Percentiles rank a stretch among this genome's conserved stretches.
phyloP scores from a whole-genome alignment of 2,329 filamentous ascomycete genomes.

The Hypoxylon sp. region DNA sequence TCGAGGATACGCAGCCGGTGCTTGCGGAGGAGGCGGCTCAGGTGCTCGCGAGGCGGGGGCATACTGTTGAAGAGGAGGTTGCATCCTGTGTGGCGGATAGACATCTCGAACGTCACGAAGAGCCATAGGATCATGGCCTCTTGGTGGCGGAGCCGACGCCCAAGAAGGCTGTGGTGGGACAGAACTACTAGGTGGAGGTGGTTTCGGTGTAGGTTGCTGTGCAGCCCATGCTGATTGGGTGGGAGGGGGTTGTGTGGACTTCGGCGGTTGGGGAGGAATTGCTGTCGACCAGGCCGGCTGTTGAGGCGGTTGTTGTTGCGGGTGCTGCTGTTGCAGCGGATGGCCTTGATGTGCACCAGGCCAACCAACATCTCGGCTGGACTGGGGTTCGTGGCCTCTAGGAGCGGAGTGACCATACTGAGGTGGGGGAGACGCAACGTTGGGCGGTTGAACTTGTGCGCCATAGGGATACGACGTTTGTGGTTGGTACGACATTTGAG shows the following conservation, averaged over 20 bases:
- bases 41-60: slow-evolving; percentile 59
- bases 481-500: slow-evolving; percentile 60
- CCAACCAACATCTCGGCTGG: slow-evolving; percentile 58
- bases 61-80: slow-evolving; percentile 55
- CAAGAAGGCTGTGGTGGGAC: slow-evolving; percentile 56
- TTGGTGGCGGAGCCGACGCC: slow-evolving; percentile 52
- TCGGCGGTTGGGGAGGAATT: slow-evolving; percentile 55
- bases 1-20: slow-evolving; percentile 58
- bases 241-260: slow-evolving; percentile 55
- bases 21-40: slow-evolving; percentile 60
- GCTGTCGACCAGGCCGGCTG: slow-evolving; percentile 58
- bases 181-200: slow-evolving; percentile 54
- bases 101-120: slow-evolving; percentile 51
- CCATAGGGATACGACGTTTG: slow-evolving; percentile 63
- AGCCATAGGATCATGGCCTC: slow-evolving; percentile 53
- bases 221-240: slow-evolving; percentile 58
- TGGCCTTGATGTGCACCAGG: slow-evolving; percentile 51
- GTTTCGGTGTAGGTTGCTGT: slow-evolving; percentile 58
- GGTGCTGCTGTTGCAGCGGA: slow-evolving; percentile 55
- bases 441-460: slow-evolving; percentile 58
- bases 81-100: slow-evolving; percentile 52
- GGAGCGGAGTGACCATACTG: slow-evolving; percentile 67
- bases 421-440: slow-evolving; percentile 66
- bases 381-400: slow-evolving; percentile 60
- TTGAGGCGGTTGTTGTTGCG: slow-evolving; percentile 49